A percentile compares a stretch with the other conserved stretches of the same genome.
These are phyloP conservation scores for Claviceps arundinis DNA, from an alignment of 2,329 filamentous ascomycete genomes.

Conservation along the genomic window DNA sequence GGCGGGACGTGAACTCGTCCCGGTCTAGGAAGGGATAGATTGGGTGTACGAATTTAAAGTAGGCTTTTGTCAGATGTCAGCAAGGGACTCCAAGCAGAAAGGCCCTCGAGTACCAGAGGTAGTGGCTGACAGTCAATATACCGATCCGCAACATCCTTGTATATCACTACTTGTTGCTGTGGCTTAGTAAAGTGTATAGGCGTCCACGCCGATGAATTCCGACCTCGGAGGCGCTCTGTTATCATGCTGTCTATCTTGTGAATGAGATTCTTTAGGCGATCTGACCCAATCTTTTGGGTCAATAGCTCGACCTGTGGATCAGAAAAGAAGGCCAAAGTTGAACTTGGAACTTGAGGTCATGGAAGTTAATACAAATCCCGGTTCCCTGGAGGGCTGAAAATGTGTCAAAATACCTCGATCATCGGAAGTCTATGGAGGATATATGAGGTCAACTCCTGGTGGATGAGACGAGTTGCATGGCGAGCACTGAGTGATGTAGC, in stretches of 20 bases:
- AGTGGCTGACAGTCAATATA: constrained; percentile 1
- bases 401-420: constrained; percentile 1
- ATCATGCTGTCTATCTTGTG: constrained; percentile 9
- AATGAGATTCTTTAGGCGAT: constrained; percentile 7
- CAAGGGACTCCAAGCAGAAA: background rate
- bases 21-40: constrained; percentile 23
- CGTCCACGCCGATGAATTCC: background rate
- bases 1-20: background rate
- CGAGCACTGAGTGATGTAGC: background rate
- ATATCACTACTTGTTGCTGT: background rate
- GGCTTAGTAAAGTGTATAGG: constrained; percentile 2
- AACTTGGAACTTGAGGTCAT: constrained; percentile 7
- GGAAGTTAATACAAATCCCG: background rate
- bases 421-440: constrained; percentile 1
- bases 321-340: constrained; percentile 22
- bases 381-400: background rate
- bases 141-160: background rate
- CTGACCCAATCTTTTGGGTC: constrained; percentile 7
- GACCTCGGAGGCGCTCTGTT: background rate
- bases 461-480: background rate
- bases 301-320: constrained; percentile 18
- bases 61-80: constrained; percentile 13
- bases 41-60: constrained; percentile 23
- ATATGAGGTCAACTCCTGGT: background rate
- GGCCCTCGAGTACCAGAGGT: background rate